Percentiles rank a stretch among this genome's conserved stretches.
Evolutionary conservation across 345 rosid genomes (phyloP).

Genomic region (Salix exigua): DNA sequence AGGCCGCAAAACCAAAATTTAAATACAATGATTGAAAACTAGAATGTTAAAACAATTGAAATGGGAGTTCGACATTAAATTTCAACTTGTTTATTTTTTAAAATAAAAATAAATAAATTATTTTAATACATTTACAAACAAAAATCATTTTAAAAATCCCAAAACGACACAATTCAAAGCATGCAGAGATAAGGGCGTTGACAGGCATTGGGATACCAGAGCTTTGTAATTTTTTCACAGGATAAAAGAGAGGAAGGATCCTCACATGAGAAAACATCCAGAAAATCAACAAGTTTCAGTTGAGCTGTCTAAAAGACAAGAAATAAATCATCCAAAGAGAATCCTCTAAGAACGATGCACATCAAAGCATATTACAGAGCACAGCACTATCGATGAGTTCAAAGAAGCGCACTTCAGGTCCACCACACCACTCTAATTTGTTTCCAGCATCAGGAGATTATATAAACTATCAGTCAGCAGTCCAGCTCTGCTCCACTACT

Average conservation of each 20-base stretch:
- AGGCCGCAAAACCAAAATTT: no score
- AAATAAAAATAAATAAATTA: no score
- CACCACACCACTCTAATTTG: background rate
- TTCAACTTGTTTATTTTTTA: no score
- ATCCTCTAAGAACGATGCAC: slow-evolving; percentile 10
- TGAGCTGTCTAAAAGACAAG: slow-evolving; percentile 12
- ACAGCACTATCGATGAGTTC: background rate
- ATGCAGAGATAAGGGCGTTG: no score
- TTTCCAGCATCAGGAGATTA: background rate
- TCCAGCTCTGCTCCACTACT: slow-evolving; percentile 92
- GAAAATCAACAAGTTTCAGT: slow-evolving; percentile 4
- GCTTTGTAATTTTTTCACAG: slow-evolving; percentile 2
- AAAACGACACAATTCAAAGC: no score
- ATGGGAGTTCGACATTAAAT: no score
- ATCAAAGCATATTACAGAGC: slow-evolving; percentile 13
- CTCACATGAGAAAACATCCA: background rate
- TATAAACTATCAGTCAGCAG: slow-evolving; percentile 49
- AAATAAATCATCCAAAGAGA: slow-evolving; percentile 19
- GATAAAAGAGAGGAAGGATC: background rate
- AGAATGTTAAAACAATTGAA: no score
- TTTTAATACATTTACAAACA: no score
- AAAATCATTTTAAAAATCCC: no score
- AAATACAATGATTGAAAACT: no score
- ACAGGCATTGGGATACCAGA: no score
- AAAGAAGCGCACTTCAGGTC: background rate